A percentile compares a stretch with the other conserved stretches of the same genome.
Conservation (phyloP, 371 early-diverging fungal genomes). For the Mortierella sp. region DNA sequence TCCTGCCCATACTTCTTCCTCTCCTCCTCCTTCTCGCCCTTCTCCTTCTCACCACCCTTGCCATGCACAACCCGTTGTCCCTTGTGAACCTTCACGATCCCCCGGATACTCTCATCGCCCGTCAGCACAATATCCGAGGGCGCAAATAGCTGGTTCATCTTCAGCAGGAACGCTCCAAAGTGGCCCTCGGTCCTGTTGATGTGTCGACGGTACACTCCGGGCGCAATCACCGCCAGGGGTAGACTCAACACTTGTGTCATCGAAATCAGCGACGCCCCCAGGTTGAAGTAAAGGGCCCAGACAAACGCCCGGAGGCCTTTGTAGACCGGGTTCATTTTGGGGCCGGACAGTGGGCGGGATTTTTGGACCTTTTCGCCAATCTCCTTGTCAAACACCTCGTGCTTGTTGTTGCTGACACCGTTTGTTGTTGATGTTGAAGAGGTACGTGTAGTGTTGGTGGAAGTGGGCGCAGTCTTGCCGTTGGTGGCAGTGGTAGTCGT, state of each 20-base stretch:
- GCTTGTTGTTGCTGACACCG: not conserved
- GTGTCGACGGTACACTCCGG: conserved; percentile 60
- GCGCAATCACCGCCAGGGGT: conserved; percentile 36
- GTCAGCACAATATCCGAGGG: conserved; percentile 72
- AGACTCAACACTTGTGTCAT: conserved; percentile 48
- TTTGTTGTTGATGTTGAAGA: conserved; percentile 7
- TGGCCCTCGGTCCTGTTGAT: conserved; percentile 69
- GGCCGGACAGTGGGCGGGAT: conserved; percentile 14
- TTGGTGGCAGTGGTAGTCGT: conserved; percentile 1
- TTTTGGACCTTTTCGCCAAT: not conserved
- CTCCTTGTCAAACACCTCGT: conserved; percentile 5
- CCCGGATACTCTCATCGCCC: conserved; percentile 62
- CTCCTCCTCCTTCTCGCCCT: conserved; percentile 8
- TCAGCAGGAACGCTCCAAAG: conserved; percentile 73
- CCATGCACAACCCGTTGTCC: conserved; percentile 21
- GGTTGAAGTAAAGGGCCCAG: conserved; percentile 49
- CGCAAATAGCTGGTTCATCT: conserved; percentile 74
- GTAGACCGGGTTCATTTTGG: conserved; percentile 52
- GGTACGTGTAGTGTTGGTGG: conserved; percentile 1
- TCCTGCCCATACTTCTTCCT: conserved; percentile 39
- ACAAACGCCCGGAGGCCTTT: conserved; percentile 35
- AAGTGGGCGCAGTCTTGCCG: conserved; percentile 12
- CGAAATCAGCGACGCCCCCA: conserved; percentile 46
- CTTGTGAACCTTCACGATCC: conserved; percentile 33
- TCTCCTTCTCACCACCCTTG: conserved; percentile 20